phyloP scores from a whole-genome alignment of 345 rosid genomes.

The Boechera divaricarpa region DNA sequence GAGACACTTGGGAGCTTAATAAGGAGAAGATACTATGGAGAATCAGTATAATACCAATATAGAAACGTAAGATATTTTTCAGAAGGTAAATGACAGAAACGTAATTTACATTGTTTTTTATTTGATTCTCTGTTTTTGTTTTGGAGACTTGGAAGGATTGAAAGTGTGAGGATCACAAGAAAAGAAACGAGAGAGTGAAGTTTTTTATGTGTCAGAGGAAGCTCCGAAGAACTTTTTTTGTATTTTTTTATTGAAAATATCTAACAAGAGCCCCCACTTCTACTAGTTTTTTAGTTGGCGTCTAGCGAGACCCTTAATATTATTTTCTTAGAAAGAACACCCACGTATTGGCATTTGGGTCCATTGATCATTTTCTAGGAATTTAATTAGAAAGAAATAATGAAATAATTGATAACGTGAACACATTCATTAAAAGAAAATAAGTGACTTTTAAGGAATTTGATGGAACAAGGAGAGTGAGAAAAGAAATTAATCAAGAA shows the following conservation, averaged over 20 bases:
- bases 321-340: constrained; percentile 14
- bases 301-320: constrained; percentile 13
- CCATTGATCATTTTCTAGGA: constrained; percentile 1
- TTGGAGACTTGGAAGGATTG: constrained; percentile 31
- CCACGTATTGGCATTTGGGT: neutral
- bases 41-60: constrained; percentile 35
- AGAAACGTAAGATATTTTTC: constrained; percentile 28
- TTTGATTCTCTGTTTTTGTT: constrained; percentile 19
- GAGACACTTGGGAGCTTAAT: neutral
- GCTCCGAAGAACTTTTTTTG: constrained; percentile 11
- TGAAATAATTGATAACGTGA: no score
- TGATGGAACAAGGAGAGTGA: neutral
- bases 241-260: constrained; percentile 25
- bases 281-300: constrained; percentile 19
- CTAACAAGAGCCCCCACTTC: constrained; percentile 19
- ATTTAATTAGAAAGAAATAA: neutral
- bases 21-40: constrained; percentile 24
- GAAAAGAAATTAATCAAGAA: neutral
- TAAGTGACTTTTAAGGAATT: neutral
- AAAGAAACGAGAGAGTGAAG: constrained; percentile 25
- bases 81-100: constrained; percentile 21
- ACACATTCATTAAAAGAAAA: neutral
- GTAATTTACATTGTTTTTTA: constrained; percentile 1
- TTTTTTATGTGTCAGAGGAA: constrained; percentile 6
- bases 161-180: constrained; percentile 41